Evolutionary conservation across 2,329 filamentous ascomycete genomes (phyloP).

Genomic region (Podosphaera xanthii): DNA sequence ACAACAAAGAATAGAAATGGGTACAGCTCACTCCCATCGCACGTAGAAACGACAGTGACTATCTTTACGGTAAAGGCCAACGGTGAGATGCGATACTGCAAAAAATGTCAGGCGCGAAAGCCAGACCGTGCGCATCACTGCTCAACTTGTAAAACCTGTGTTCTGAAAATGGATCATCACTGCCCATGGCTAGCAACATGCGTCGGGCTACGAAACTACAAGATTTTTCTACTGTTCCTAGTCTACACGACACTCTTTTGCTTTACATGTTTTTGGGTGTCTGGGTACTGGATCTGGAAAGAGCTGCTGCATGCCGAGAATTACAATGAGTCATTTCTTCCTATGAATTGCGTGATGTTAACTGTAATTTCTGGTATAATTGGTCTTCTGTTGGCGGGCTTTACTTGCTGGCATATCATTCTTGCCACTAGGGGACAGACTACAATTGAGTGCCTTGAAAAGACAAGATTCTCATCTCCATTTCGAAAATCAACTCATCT

Average conservation of each 20-base stretch:
- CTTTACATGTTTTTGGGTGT: constrained; percentile 56
- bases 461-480: constrained; percentile 77
- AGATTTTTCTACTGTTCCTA: constrained; percentile 80
- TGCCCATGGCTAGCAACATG: constrained; percentile 96
- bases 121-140: constrained; percentile 94
- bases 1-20: constrained; percentile 39
- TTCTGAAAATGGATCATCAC: constrained; percentile 99
- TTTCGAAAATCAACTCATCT: constrained; percentile 47
- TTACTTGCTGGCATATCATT: constrained; percentile 79
- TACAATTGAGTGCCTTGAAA: constrained; percentile 90
- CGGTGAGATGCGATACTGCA: constrained; percentile 75
- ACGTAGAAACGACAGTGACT: constrained; percentile 35
- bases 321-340: constrained; percentile 55
- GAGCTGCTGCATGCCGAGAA: constrained; percentile 52
- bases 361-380: constrained; percentile 79
- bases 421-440: constrained; percentile 62
- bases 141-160: constrained; percentile 79
- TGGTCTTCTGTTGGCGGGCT: constrained; percentile 66
- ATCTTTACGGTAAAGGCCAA: constrained; percentile 84
- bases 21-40: constrained; percentile 66
- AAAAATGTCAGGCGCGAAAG: constrained; percentile 88
- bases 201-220: constrained; percentile 85
- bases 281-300: constrained; percentile 60
- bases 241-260: constrained; percentile 76
- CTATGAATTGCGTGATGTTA: constrained; percentile 77